phyloP scores from a whole-genome alignment of 1,284 basidiomycete species.

The Ganoderma sinense region DNA sequence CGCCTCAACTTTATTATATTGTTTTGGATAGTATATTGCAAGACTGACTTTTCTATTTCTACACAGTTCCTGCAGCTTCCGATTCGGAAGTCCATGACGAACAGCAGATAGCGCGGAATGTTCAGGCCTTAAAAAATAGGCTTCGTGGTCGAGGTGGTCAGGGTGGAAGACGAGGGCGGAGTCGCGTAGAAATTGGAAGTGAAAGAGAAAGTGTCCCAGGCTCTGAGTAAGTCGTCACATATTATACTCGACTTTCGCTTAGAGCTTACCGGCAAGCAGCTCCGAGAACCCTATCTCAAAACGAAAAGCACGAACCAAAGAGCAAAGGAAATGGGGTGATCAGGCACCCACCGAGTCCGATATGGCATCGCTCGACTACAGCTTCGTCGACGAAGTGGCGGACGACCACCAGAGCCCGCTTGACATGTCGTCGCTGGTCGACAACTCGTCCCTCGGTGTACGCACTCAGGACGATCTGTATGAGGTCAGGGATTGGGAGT shows the following conservation, averaged over 20 bases:
- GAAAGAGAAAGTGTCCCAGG: conserved; percentile 67
- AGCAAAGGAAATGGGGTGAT: conserved; percentile 93
- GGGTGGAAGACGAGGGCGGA: conserved; percentile 58
- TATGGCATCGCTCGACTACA: conserved; percentile 92
- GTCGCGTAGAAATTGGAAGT: conserved; percentile 59
- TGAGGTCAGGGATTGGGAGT: conserved; percentile 95
- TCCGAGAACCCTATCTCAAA: conserved; percentile 61
- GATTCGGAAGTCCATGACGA: conserved; percentile 74
- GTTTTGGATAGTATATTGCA: neutral
- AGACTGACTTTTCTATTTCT: conserved; percentile 2
- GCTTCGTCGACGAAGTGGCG: conserved; percentile 55
- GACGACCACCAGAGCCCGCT: conserved; percentile 46
- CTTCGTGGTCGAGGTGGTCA: conserved; percentile 74
- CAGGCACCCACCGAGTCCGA: conserved; percentile 81
- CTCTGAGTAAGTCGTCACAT: conserved; percentile 63
- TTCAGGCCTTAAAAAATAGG: conserved; percentile 88
- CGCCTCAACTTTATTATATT: no score
- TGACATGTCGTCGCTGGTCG: conserved; percentile 73
- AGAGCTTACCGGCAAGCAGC: conserved; percentile 43
- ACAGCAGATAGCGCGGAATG: conserved; percentile 91
- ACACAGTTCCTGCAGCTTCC: conserved; percentile 63
- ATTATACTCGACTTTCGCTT: conserved; percentile 6
- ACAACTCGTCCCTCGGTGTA: conserved; percentile 82
- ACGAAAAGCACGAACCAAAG: conserved; percentile 73
- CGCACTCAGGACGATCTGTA: conserved; percentile 88